Conservation (phyloP, 1,139 yeast species). For the Yamadazyma epiphylla region DNA sequence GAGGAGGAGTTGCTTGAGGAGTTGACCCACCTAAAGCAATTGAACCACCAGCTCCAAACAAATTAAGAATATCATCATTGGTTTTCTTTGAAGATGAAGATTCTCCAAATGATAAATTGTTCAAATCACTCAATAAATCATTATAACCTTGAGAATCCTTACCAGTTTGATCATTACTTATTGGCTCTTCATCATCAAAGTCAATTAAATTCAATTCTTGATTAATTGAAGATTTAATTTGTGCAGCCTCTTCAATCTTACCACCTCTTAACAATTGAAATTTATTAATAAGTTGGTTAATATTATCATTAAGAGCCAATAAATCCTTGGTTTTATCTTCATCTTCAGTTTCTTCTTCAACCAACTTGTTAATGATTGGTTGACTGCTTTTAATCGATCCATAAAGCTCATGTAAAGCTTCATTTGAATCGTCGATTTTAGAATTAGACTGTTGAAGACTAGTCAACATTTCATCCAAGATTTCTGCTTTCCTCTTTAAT, state of each 20-base stretch:
- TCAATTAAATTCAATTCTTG: conserved; percentile 66
- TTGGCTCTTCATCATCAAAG: conserved; percentile 59
- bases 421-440: conserved; percentile 51
- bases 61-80: conserved; percentile 33
- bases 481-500: conserved; percentile 82
- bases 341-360: conserved; percentile 59
- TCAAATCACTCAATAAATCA: conserved; percentile 70
- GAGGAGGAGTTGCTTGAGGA: conserved; percentile 6
- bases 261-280: conserved; percentile 66
- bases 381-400: conserved; percentile 78
- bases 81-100: conserved; percentile 16
- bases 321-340: conserved; percentile 66
- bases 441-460: conserved; percentile 46
- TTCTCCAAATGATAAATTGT: conserved; percentile 49
- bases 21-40: conserved; percentile 31
- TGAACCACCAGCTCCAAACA: conserved; percentile 47
- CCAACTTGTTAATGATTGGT: conserved; percentile 82
- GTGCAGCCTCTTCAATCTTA: conserved; percentile 55
- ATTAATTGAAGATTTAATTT: conserved; percentile 42
- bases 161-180: conserved; percentile 29
- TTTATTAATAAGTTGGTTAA: conserved; percentile 66
- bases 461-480: conserved; percentile 83
- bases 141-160: conserved; percentile 50
- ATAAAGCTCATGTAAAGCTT: conserved; percentile 75
- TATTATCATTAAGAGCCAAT: conserved; percentile 69